Evolutionary conservation across 1,284 basidiomycete species (phyloP).

Genomic region (Cryptococcus deneoformans): DNA sequence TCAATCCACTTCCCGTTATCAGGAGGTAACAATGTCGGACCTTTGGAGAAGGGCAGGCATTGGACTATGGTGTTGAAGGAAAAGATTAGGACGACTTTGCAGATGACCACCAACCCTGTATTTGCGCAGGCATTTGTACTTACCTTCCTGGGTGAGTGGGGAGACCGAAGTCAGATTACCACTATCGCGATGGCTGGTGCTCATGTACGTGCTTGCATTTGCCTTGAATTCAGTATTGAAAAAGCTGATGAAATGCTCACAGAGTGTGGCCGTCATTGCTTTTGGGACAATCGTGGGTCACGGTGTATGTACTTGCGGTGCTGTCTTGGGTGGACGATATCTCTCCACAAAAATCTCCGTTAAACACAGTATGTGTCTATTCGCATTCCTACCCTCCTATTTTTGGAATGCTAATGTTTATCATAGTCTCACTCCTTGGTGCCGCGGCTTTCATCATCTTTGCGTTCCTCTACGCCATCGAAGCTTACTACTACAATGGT

Average conservation of each 20-base stretch:
- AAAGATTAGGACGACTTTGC: slow-evolving; percentile 75
- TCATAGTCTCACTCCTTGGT: slow-evolving; percentile 77
- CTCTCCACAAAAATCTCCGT: slow-evolving; percentile 92
- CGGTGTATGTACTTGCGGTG: slow-evolving; percentile 79
- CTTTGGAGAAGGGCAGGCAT: slow-evolving; percentile 8
- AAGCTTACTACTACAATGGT: slow-evolving; percentile 53
- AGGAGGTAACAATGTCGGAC: slow-evolving; percentile 14
- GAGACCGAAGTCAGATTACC: slow-evolving; percentile 94
- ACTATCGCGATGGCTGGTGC: slow-evolving; percentile 96
- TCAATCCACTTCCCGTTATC: slow-evolving; percentile 25
- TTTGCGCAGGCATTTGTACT: slow-evolving; percentile 94
- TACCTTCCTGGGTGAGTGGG: slow-evolving; percentile 98
- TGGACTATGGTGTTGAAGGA: slow-evolving; percentile 52
- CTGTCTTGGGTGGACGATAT: slow-evolving; percentile 86
- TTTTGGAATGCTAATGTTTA: neutral
- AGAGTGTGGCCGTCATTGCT: slow-evolving; percentile 77
- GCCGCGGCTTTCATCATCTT: slow-evolving; percentile 80
- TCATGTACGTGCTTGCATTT: slow-evolving; percentile 62
- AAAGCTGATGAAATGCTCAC: slow-evolving; percentile 5
- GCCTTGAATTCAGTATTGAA: neutral
- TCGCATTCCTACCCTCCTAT: neutral
- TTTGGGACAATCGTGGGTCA: slow-evolving; percentile 90
- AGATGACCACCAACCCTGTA: slow-evolving; percentile 81
- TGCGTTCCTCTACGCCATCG: slow-evolving; percentile 69
- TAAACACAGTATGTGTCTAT: slow-evolving; percentile 71